Evolutionary conservation across 2,329 filamentous ascomycete genomes (phyloP).

Genomic region (Akanthomyces dipterigenus): DNA sequence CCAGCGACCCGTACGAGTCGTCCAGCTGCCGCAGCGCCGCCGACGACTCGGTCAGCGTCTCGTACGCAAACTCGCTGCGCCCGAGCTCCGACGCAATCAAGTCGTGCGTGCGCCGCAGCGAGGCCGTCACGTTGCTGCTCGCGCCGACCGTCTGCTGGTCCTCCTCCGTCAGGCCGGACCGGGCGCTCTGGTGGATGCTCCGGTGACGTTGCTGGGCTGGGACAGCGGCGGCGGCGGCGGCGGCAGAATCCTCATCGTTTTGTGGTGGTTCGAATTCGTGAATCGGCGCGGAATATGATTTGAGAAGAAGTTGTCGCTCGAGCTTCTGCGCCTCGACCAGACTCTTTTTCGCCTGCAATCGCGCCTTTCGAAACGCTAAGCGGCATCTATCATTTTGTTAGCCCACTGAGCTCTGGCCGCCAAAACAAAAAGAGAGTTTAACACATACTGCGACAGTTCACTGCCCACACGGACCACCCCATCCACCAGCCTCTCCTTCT

Average conservation of each 20-base stretch:
- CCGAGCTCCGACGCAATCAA: conserved; percentile 80
- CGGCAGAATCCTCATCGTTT: conserved; percentile 18
- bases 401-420: background rate
- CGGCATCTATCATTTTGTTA: conserved; percentile 38
- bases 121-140: conserved; percentile 75
- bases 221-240: conserved; percentile 11
- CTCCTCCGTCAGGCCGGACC: conserved; percentile 47
- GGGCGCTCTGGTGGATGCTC: conserved; percentile 21
- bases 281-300: conserved; percentile 47
- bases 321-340: conserved; percentile 66
- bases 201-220: conserved; percentile 21
- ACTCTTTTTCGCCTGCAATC: conserved; percentile 69
- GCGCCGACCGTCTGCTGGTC: conserved; percentile 69
- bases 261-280: conserved; percentile 27
- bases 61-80: conserved; percentile 81
- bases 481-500: conserved; percentile 59
- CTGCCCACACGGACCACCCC: conserved; percentile 58
- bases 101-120: conserved; percentile 77
- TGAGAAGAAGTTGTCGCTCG: conserved; percentile 70
- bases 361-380: conserved; percentile 71
- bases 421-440: no score
- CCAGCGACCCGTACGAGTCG: conserved; percentile 74
- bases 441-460: conserved; percentile 61
- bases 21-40: conserved; percentile 73
- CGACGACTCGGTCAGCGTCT: conserved; percentile 79